Base-by-base conservation (phyloP, 768 basidiomycete genomes). In the Lenzites betulinus region DNA sequence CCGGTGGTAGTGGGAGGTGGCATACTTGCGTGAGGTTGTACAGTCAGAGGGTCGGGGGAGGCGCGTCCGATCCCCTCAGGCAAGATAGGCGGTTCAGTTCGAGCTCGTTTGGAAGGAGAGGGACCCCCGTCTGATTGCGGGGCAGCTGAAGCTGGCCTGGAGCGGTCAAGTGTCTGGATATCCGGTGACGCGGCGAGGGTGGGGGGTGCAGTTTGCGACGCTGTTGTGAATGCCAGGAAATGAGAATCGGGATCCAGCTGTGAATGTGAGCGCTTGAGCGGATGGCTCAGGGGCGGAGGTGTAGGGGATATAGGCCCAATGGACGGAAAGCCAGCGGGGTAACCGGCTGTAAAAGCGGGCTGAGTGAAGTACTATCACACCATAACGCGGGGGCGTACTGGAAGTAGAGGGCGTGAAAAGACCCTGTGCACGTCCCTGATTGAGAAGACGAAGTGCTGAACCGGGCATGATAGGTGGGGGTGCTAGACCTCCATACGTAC, bases 401-500 rank as follows among this genome's bases (percentile, higher is more conserved):
- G 91, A 88, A 11, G 92, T 92, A 22, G 90, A 91, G 3, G 91
- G 91, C 25, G 91, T 92, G 71, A 92, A 92, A 28, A 93, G 80
- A 60, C 90, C 90, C 76, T 92, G 91, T 0, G 90, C 90, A 60
- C 90, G 85, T 60, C 90, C 90, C 80, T 93, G 91, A 69, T 92
- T 89, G 46, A 93, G 80, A 44, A 93, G 80, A 54, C 90, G 87
- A 51, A 93, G 84, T 26, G 91, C 91, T 44, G 91, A 92, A 49
- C 91, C 91, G 35, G 91, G 91, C 86, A 92, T 87, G 70, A 93
- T 93, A 42, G 91, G 89, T 30, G 90, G 82, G n/a, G 91, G 87
- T 2, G 88, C 88, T 58, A 93, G 81, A 36, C 75, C 72, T 51
- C 51, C 51, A 60, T 39, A 33, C 15, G 48, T 28, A 35, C 33